Base-by-base conservation (phyloP, 2,329 filamentous ascomycete species). In the Ambrosiella cleistominuta region DNA sequence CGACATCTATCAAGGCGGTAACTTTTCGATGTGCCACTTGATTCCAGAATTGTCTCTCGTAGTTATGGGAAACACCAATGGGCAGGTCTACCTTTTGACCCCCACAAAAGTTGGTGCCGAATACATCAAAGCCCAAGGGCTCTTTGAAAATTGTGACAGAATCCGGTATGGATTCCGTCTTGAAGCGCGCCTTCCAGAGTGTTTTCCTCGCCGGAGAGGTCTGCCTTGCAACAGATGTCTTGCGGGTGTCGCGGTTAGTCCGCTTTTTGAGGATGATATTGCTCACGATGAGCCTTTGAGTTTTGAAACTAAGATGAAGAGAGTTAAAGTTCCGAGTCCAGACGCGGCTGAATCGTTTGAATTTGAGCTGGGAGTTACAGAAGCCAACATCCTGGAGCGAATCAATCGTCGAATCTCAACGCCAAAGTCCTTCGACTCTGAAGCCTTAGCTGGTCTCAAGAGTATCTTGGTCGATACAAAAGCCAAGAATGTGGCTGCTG, bases 41-140 rank as follows among this genome's bases (percentile, higher is more conserved):
- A 82, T 90, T 1, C 83, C 83, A 0, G 81, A 86, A 63, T 71
- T 93, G 1, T 82, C 75, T n/a, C 71, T 89, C 12, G 76, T 89
- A 7, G 72, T 87, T 2, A 70, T 83, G 1, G 86, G 77, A 0
- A 83, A 81, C 9, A 76, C 81, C n/a, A 77, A 76, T 53, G 86
- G 86, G 0, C 75, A 80, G 7, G 84, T 81, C 0, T 74, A 77
- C 1, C 70, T 91, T 1, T 67, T 88, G 35, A 86, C 83, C 0
- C 69, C 72, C n/a, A 72, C 61, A 6, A 40, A 51, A 6, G 44
- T 60, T 3, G 47, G 17, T 2, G 27, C 17, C 13, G 13, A 51
- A 66, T 71, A 37, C 6, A 7, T 37, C 7, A 11, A 17, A 1
- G 45, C 17, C 7, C 27, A 11, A 7, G 47, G 47, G 17, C 27